A percentile compares a stretch with the other conserved stretches of the same genome.
Conservation (phyloP, 2,329 filamentous ascomycete species). For the Scolecobasidium constrictum region DNA sequence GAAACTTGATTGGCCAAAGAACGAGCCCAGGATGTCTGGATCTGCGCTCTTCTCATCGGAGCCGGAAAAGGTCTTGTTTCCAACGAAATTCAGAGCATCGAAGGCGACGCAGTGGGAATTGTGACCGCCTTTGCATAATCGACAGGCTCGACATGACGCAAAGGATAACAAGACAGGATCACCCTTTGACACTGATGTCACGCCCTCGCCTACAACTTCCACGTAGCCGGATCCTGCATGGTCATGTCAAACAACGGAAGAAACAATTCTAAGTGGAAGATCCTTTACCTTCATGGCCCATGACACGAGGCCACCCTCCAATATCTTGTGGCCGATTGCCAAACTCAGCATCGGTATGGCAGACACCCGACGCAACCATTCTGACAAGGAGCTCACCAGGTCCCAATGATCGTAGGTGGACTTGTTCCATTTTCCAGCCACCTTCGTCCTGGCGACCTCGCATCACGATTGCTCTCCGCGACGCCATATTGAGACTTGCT, state of each 20-base stretch:
- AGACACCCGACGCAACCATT: slow-evolving; percentile 43
- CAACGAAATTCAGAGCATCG: slow-evolving; percentile 5
- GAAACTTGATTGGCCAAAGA: slow-evolving; percentile 16
- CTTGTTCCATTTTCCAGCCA: slow-evolving; percentile 29
- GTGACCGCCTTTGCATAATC: slow-evolving; percentile 3
- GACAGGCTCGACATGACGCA: slow-evolving; percentile 2
- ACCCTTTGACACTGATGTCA: slow-evolving; percentile 25
- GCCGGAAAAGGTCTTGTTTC: slow-evolving; percentile 33
- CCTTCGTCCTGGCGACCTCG: slow-evolving; percentile 24
- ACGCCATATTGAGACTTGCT: neutral
- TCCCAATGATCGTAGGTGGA: slow-evolving; percentile 23
- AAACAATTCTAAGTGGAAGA: slow-evolving; percentile 11
- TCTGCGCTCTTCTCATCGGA: slow-evolving; percentile 10
- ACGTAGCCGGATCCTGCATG: slow-evolving; percentile 36
- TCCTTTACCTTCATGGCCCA: slow-evolving; percentile 9
- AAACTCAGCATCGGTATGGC: slow-evolving; percentile 43
- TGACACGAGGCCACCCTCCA: slow-evolving; percentile 8
- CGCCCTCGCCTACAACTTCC: slow-evolving; percentile 28
- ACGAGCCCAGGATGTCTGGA: slow-evolving; percentile 11
- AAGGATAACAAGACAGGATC: slow-evolving; percentile 9
- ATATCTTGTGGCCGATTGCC: slow-evolving; percentile 23
- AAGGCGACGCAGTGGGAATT: slow-evolving; percentile 7
- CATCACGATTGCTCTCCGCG: slow-evolving; percentile 27
- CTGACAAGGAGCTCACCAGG: slow-evolving; percentile 42
- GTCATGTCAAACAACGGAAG: neutral